A percentile compares a stretch with the other conserved stretches of the same genome.
phyloP scores from a whole-genome alignment of 768 basidiomycete genomes.

The Xerocomus potaroensis region DNA sequence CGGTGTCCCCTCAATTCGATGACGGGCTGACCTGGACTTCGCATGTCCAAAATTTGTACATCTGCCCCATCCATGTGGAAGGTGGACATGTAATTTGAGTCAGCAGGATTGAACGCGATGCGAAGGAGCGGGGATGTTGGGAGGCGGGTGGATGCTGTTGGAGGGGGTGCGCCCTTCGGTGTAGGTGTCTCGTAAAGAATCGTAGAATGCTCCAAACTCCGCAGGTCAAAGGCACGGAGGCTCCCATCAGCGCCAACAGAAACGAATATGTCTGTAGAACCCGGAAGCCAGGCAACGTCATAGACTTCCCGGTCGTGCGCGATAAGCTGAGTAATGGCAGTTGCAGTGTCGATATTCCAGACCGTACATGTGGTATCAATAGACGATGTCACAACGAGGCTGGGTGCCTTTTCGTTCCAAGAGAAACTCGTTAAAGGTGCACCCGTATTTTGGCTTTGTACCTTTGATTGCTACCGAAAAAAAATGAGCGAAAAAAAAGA shows the following conservation, averaged over 20 bases:
- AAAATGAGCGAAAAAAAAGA: constrained; percentile 5
- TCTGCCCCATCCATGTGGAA: constrained; percentile 92
- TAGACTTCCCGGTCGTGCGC: constrained; percentile 96
- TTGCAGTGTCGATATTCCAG: constrained; percentile 94
- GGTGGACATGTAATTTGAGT: constrained; percentile 94
- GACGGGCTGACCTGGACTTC: constrained; percentile 92
- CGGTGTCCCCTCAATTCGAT: constrained; percentile 86
- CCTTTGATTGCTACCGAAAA: constrained; percentile 77
- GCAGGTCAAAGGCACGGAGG: constrained; percentile 92
- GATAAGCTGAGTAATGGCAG: constrained; percentile 94
- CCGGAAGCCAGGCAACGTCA: constrained; percentile 98
- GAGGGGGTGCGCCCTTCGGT: constrained; percentile 63
- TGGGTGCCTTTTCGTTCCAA: constrained; percentile 92
- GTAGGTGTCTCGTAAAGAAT: constrained; percentile 94
- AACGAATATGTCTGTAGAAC: constrained; percentile 94
- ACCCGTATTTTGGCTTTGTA: constrained; percentile 74
- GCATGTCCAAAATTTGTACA: constrained; percentile 94
- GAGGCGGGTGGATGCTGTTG: constrained; percentile 59
- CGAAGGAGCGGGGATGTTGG: constrained; percentile 79
- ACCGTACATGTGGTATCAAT: constrained; percentile 99
- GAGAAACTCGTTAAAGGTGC: constrained; percentile 96
- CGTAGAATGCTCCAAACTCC: constrained; percentile 95
- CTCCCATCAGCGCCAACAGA: constrained; percentile 98
- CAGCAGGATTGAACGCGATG: constrained; percentile 86
- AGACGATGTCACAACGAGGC: constrained; percentile 91